Conservation (phyloP, 768 basidiomycete genomes). For the Boletus fagicola region DNA sequence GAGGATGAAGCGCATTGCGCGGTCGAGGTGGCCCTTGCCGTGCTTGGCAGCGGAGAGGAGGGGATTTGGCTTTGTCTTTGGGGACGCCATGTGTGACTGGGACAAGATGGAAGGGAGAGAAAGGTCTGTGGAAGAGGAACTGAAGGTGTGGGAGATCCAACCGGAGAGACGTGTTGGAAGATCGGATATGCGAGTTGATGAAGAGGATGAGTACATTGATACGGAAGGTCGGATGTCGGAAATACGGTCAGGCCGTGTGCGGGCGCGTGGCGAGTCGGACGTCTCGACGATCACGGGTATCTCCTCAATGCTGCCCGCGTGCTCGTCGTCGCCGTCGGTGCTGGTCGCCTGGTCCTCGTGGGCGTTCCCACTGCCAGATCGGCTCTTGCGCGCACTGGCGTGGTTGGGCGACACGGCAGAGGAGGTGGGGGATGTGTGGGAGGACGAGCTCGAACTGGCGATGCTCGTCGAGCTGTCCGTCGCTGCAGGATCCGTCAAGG, state of each 20-base stretch:
- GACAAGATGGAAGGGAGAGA: constrained; percentile 60
- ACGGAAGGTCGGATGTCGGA: constrained; percentile 44
- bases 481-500: constrained; percentile 40
- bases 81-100: constrained; percentile 41
- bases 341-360: constrained; percentile 23
- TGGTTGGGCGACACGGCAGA: constrained; percentile 30
- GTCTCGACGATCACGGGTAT: constrained; percentile 69
- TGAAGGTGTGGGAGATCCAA: constrained; percentile 80
- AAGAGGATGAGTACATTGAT: constrained; percentile 47
- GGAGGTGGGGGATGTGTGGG: constrained; percentile 29
- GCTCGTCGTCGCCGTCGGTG: constrained; percentile 34
- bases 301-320: constrained; percentile 41
- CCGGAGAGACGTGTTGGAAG: constrained; percentile 74
- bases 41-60: constrained; percentile 69
- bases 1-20: constrained; percentile 85
- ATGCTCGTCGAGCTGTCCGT: constrained; percentile 37
- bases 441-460: constrained; percentile 43
- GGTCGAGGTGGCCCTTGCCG: constrained; percentile 75
- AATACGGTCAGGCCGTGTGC: constrained; percentile 54
- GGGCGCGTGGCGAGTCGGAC: constrained; percentile 49
- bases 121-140: constrained; percentile 68
- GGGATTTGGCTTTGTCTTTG: constrained; percentile 47
- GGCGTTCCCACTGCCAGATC: constrained; percentile 33
- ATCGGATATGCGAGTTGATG: constrained; percentile 56
- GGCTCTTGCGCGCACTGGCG: constrained; percentile 30